Base-by-base conservation (phyloP, 495 filamentous ascomycete species). In the Penicillium lividum region DNA sequence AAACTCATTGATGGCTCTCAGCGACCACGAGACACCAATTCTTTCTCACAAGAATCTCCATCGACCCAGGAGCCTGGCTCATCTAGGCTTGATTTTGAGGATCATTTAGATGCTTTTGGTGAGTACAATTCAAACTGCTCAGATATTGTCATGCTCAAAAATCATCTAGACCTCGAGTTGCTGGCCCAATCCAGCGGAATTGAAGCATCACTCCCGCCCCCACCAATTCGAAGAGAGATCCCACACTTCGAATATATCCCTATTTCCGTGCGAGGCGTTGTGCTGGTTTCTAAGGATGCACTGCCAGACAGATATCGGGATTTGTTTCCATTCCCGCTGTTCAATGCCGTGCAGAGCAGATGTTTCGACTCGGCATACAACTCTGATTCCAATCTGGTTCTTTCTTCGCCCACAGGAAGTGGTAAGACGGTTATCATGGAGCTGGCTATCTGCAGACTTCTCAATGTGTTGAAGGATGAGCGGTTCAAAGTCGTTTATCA, bases 401-500 rank as follows among this genome's bases (percentile, higher is more conserved):
- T 98, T 27, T 86, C 93, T 6, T 89, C 94, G 15, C 94, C 94
- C 0, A 98, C 94, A 0, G 93, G 93, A 10, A 93, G 92, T 65
- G 94, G 94, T 7, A 98, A 98, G 69, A 98, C 94, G 7, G 90
- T 83, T 1, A 81, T 98, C 22, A 82, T 98, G 47, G 94, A 98
- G 68, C 79, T 98, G 25, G 93, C 94, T 3, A 93, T 98, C 51
- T 97, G 92, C 74, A 85, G 84, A 59, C 76, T 96, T 7, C 80
- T 90, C 10, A 80, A 82, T 43, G 77, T 71, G 13, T 75, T 85
- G 51, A 80, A 80, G 50, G 84, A 81, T 51, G 85, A 87, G 52
- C 82, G 87, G 36, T 95, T 88, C 82, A 98, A 98, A 75, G 88
- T 97, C 55, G 84, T 98, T 8, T 98, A 98, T 61, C 91, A 94